Evolutionary conservation across 306 rosid genomes (phyloP).

Genomic region (Quercus parvula): DNA sequence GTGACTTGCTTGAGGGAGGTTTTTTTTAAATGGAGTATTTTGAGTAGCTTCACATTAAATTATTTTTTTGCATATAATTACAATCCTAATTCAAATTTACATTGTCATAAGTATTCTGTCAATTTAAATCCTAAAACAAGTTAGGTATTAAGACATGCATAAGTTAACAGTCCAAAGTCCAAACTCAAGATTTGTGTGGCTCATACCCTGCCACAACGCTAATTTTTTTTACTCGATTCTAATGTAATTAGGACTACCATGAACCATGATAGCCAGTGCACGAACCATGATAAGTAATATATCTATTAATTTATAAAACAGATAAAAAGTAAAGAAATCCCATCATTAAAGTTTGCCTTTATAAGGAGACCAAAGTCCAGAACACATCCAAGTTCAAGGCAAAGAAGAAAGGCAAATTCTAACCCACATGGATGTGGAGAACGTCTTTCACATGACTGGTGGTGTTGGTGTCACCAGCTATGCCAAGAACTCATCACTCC

Average conservation of each 20-base stretch:
- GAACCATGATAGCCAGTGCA: too few relatives aligned
- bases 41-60: too few relatives aligned
- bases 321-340: background rate
- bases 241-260: conserved; percentile 10
- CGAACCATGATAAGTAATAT: conserved; percentile 20
- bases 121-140: too few relatives aligned
- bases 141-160: too few relatives aligned
- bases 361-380: conserved; percentile 26
- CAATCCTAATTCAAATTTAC: too few relatives aligned
- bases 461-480: conserved; percentile 89
- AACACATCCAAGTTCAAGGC: conserved; percentile 11
- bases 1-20: too few relatives aligned
- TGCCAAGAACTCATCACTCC: conserved; percentile 78
- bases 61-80: too few relatives aligned
- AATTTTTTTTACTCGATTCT: conserved; percentile 12
- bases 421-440: conserved; percentile 68
- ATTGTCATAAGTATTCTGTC: too few relatives aligned
- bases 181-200: background rate
- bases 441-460: conserved; percentile 81
- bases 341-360: conserved; percentile 36
- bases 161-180: background rate
- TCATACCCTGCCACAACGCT: background rate
- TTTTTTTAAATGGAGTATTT: too few relatives aligned
- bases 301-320: background rate
- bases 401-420: conserved; percentile 17